Base-by-base conservation (phyloP, 2,329 filamentous ascomycete genomes). In the Trichoderma sp. region DNA sequence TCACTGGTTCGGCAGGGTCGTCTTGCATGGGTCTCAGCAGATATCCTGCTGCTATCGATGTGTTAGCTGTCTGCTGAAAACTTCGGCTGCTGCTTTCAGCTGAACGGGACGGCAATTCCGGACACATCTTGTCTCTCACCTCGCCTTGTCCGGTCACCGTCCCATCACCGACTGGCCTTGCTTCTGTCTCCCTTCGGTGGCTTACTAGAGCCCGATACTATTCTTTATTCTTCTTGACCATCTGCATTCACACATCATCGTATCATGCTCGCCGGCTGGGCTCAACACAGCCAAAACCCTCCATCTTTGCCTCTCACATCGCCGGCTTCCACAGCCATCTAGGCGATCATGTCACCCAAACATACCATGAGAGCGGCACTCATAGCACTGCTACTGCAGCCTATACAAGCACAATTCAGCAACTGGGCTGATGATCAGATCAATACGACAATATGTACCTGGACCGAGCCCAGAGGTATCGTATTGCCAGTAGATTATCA, bases 381-480 rank as follows among this genome's bases (percentile, higher is more conserved):
- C 39, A 62, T 69, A 59, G 68, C 69, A n/a, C 52, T 65, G n/a
- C 51, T 66, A 24, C 61, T 69, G 3, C 24, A 64, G 39, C 67
- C 56, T 43, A 62, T 63, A 28, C 55, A 63, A 21, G 81, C 78
- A 19, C 83, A 85, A 66, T 75, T 72, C 71, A 78, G 61, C 74
- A 75, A 75, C 28, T 88, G 86, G 85, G 61, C 70, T n/a, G 51
- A 73, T 1, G 74, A 76, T 44, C 83, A 89, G 72, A 75, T 85
- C 61, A 87, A 84, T 71, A 79, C 83, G 6, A 83, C 82, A 15
- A 84, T 90, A 72, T 90, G 87, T 72, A 75, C 74, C 55, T 90
- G 88, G 88, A 60, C 72, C 57, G 76, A 79, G 69, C 76, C 77
- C 15, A 76, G 80, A 77, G 79, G 80, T 80, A 71, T 66, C 72